phyloP scores from a whole-genome alignment of 2,329 filamentous ascomycete species.

The Sporothrix pseudoabietina region DNA sequence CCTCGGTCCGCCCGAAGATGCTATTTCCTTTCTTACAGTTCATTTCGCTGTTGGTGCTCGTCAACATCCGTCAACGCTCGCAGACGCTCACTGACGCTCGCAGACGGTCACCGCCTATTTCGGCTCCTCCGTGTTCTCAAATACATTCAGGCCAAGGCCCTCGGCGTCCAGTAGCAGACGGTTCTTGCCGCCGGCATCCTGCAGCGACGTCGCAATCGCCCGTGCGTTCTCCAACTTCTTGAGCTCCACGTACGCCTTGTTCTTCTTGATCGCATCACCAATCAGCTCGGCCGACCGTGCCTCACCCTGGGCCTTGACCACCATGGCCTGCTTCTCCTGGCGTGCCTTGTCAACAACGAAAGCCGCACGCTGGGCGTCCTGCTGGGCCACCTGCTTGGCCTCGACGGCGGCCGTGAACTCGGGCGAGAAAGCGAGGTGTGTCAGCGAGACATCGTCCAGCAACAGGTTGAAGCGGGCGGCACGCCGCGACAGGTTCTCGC shows the following conservation, averaged over 20 bases:
- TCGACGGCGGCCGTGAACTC: constrained; percentile 74
- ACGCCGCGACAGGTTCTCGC: constrained; percentile 87
- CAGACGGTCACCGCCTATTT: constrained; percentile 45
- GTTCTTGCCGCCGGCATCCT: constrained; percentile 85
- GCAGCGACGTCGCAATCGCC: constrained; percentile 81
- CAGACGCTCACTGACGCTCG: no score
- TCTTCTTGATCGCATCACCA: constrained; percentile 99
- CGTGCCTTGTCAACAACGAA: constrained; percentile 98
- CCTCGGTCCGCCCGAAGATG: not conserved
- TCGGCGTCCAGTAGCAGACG: constrained; percentile 91
- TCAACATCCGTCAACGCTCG: no score
- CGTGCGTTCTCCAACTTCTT: constrained; percentile 97
- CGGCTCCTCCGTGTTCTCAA: constrained; percentile 51
- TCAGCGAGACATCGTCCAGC: constrained; percentile 94
- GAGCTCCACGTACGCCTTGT: constrained; percentile 91
- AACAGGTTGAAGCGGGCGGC: constrained; percentile 97
- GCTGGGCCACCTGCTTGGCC: constrained; percentile 75
- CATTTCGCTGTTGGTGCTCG: not conserved
- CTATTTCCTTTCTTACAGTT: not conserved
- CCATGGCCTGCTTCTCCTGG: constrained; percentile 99
- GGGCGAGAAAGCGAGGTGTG: constrained; percentile 73
- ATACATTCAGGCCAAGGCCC: constrained; percentile 88
- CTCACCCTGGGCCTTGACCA: constrained; percentile 98
- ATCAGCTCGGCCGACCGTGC: constrained; percentile 96
- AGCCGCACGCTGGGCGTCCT: constrained; percentile 94